Conservation (phyloP, 495 filamentous ascomycete species). For the Parathielavia hyrcaniae region DNA sequence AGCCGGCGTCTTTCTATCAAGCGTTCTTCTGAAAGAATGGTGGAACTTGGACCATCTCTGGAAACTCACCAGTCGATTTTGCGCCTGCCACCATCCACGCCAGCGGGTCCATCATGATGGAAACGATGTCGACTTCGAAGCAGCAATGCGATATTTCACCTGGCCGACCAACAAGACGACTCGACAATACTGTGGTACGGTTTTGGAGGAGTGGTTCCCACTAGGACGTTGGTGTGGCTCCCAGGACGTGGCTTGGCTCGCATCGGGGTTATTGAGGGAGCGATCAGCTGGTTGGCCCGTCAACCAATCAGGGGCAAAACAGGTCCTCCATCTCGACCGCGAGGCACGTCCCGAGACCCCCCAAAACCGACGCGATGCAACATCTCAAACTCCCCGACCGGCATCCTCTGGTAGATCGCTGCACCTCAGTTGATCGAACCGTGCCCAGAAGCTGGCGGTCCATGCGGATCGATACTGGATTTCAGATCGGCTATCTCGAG, state of each 20-base stretch:
- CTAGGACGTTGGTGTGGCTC: not conserved
- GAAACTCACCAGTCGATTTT: not conserved
- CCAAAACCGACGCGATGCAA: conserved; percentile 11
- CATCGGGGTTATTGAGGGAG: conserved; percentile 12
- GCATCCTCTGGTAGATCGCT: conserved; percentile 18
- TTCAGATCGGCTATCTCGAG: not conserved
- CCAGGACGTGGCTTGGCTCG: conserved; percentile 21
- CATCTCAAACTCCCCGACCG: conserved; percentile 28
- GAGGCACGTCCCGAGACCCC: conserved; percentile 30
- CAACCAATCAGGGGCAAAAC: conserved; percentile 27
- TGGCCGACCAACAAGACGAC: not conserved
- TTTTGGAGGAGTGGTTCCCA: conserved; percentile 1
- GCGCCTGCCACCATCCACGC: no score
- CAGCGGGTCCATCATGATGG: no score
- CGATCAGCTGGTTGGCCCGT: conserved; percentile 25
- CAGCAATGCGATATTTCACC: not conserved
- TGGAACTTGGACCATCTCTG: not conserved
- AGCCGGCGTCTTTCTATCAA: not conserved
- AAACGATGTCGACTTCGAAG: no score
- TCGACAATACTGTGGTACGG: conserved; percentile 4
- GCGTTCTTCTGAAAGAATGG: not conserved
- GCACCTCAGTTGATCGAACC: not conserved
- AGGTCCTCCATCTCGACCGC: conserved; percentile 22
- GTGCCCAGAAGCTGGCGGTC: not conserved
- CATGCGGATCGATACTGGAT: conserved; percentile 12